Evolutionary conservation across 164 flowering plant genomes (phyloP).

Genomic region (Tetrastigma voinierianum): DNA sequence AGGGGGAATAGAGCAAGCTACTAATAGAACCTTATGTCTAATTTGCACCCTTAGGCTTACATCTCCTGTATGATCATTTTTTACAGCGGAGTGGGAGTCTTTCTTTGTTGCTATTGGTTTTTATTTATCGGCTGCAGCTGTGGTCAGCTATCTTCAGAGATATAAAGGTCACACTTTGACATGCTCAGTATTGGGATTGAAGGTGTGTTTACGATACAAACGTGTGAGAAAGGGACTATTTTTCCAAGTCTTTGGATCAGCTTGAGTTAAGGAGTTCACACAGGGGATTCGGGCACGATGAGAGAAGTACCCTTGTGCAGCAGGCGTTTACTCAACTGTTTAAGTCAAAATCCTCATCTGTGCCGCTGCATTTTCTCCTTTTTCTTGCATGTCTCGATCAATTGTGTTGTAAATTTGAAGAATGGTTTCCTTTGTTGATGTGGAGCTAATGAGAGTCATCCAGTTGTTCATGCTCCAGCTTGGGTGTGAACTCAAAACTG

Average conservation of each 20-base stretch:
- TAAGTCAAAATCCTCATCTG: too few relatives aligned
- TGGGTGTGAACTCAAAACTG: too few relatives aligned
- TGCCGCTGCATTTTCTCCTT: not conserved
- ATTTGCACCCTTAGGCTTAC: not conserved
- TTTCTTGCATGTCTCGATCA: not conserved
- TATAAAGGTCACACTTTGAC: slow-evolving; percentile 45
- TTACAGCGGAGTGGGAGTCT: slow-evolving; percentile 70
- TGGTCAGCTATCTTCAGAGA: slow-evolving; percentile 60
- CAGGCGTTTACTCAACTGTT: not conserved
- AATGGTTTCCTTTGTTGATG: not conserved
- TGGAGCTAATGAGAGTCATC: not conserved
- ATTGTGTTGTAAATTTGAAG: not conserved
- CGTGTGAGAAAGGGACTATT: not conserved
- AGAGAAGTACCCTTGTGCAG: slow-evolving; percentile 4
- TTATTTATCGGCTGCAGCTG: slow-evolving; percentile 75
- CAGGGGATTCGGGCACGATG: not conserved
- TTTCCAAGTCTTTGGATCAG: not conserved
- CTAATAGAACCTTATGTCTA: not conserved
- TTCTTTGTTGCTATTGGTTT: slow-evolving; percentile 78
- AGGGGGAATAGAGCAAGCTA: not conserved
- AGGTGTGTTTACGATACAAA: not conserved
- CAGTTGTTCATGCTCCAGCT: not conserved
- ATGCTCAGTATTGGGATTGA: not conserved
- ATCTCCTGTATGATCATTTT: slow-evolving; percentile 1
- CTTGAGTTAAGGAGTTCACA: too few relatives aligned